Percentiles rank a stretch among this genome's conserved stretches.
Conservation (phyloP, 2,329 filamentous ascomycete species). For the Neonectria neomacrospora region DNA sequence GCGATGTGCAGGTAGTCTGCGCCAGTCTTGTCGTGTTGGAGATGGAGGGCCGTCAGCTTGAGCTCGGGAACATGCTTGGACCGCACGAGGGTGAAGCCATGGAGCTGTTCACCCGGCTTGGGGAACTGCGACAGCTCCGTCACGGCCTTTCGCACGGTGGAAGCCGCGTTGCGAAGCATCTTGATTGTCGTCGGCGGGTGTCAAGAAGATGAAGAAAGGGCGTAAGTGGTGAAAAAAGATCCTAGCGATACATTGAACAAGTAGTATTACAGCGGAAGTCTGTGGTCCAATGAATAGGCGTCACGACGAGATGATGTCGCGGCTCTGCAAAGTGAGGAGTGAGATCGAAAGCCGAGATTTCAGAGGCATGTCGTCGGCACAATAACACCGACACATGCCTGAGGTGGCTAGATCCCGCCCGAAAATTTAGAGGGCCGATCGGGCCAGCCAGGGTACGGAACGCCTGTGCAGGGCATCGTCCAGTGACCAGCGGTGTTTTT, state of each 20-base stretch:
- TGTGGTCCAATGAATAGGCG: conserved; percentile 15
- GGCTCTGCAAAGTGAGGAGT: conserved; percentile 23
- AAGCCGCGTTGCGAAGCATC: conserved; percentile 66
- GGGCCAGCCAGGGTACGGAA: conserved; percentile 20
- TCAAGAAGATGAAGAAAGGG: not conserved
- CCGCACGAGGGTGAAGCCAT: conserved; percentile 91
- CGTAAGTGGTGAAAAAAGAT: conserved; percentile 3
- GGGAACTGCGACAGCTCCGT: conserved; percentile 82
- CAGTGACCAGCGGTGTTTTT: conserved; percentile 8
- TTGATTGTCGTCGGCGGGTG: conserved; percentile 23
- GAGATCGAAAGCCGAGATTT: conserved; percentile 35
- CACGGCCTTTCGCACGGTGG: conserved; percentile 69
- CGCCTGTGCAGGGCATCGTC: conserved; percentile 7
- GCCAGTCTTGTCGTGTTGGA: conserved; percentile 94
- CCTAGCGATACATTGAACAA: conserved; percentile 37
- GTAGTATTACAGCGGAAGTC: conserved; percentile 27
- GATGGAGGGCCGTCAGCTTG: conserved; percentile 88
- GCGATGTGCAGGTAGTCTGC: conserved; percentile 97
- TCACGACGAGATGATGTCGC: conserved; percentile 25
- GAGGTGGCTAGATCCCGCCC: conserved; percentile 31
- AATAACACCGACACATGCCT: conserved; percentile 39
- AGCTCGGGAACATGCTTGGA: conserved; percentile 94
- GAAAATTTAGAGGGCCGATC: conserved; percentile 28
- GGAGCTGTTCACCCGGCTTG: conserved; percentile 82
- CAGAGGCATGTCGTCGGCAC: conserved; percentile 34